phyloP scores from a whole-genome alignment of 2,329 filamentous ascomycete species.

The Calonectria leucothoes region DNA sequence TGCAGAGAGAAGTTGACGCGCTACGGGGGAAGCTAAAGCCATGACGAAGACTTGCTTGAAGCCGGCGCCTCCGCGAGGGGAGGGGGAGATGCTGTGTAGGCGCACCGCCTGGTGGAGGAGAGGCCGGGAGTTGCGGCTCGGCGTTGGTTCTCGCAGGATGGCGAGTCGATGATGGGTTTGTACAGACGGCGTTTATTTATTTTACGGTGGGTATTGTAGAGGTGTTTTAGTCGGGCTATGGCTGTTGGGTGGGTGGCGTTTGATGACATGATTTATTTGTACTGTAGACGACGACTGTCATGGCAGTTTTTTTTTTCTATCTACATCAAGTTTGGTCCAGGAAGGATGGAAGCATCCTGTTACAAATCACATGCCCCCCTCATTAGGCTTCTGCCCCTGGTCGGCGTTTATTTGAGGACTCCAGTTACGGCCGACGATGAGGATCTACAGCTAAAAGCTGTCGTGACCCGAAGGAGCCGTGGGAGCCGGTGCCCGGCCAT shows the following conservation, averaged over 20 bases:
- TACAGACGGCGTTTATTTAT: conserved; percentile 17
- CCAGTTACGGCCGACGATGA: conserved; percentile 30
- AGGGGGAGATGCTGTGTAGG: background rate
- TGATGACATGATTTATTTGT: conserved; percentile 24
- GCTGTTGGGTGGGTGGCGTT: conserved; percentile 13
- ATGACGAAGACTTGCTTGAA: conserved; percentile 30
- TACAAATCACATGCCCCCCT: background rate
- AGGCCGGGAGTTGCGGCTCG: background rate
- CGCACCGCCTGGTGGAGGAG: background rate
- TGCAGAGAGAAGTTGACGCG: conserved; percentile 82
- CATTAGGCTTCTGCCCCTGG: conserved; percentile 10
- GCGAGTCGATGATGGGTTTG: background rate
- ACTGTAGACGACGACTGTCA: conserved; percentile 36
- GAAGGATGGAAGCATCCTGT: conserved; percentile 1
- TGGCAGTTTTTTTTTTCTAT: conserved; percentile 21
- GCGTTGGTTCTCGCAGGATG: background rate
- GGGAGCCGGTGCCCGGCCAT: conserved; percentile 27
- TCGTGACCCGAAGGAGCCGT: conserved; percentile 39
- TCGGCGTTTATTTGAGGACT: conserved; percentile 16
- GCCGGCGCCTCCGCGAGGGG: background rate
- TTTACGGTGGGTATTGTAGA: conserved; percentile 31
- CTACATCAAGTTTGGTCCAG: conserved; percentile 17
- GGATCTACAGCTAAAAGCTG: conserved; percentile 9
- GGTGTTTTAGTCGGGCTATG: conserved; percentile 20
- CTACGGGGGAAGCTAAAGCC: conserved; percentile 52